Base-by-base conservation (phyloP, 768 basidiomycete species). In the Crucibulum laeve region DNA sequence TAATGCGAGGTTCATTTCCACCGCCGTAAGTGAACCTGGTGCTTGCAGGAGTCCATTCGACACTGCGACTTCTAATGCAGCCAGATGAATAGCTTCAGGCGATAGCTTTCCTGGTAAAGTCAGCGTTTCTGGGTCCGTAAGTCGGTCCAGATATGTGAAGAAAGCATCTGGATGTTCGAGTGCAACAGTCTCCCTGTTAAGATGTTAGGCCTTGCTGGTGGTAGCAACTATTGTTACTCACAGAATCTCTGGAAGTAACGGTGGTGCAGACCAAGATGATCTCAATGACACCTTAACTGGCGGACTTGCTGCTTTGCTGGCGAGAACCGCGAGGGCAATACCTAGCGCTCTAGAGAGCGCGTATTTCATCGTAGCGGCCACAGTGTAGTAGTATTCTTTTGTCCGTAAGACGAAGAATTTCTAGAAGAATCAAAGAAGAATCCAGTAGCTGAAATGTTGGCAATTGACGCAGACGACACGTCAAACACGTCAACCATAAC, bases 1-100 rank as follows among this genome's bases (percentile, higher is more conserved):
- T 42, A 94, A 69, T 0, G 81, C 85, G 19, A 97, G 72, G 36
- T 80, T 79, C 61, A 86, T 75, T 49, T 90, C 73, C 10, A 91
- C 76, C 1, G 77, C 69, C 21, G 76, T 73, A 11, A 80, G 53
- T 0, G 75, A 62, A 3, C 75, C 77, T 0, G 74, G 65, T 19
- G 74, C 70, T 1, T 69, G 60, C 3, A 88, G 59, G 26, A 76
- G 64, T 0, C 76, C 76, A 33, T 68, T 62, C 1, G 69, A 48
- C 11, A 71, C 57, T 0, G 79, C 74, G 11, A 77, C 58, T 41
- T 82, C 62, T 8, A 91, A 57, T 0, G 77, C 74, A 40, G 69
- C 62, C 34, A 77, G 62, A 46, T 90, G 75, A 10, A 74, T 64
- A 1, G 76, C 74, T 46, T 82, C 69, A 1, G 76, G 68, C 10